These are phyloP conservation scores for Sarocladiaceae sp. DNA, from an alignment of 2,329 filamentous ascomycete species.

Conservation along the genomic window DNA sequence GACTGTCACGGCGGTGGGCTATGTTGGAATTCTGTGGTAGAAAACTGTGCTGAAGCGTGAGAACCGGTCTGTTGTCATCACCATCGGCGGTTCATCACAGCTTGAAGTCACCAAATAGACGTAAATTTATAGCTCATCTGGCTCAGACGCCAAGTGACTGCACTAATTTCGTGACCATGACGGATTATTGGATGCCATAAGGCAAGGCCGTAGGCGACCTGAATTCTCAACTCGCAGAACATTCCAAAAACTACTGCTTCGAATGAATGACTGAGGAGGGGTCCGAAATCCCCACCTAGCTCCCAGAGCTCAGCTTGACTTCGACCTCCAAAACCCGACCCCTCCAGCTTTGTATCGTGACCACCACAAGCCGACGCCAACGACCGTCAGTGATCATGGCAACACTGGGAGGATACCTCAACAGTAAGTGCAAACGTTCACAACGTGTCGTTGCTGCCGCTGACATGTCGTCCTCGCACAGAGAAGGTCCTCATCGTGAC, in stretches of 20 bases:
- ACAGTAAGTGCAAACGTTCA: slow-evolving; percentile 28
- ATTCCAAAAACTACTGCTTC: not conserved
- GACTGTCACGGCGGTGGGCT: too few relatives aligned
- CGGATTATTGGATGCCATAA: too few relatives aligned
- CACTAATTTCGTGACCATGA: too few relatives aligned
- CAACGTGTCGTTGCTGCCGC: not conserved
- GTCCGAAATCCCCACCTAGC: slow-evolving; percentile 9
- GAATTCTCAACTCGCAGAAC: not conserved
- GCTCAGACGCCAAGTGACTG: too few relatives aligned
- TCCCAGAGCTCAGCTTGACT: slow-evolving; percentile 6
- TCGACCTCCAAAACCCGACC: not conserved
- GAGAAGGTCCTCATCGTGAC: slow-evolving; percentile 92
- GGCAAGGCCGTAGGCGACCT: too few relatives aligned
- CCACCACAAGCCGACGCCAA: not conserved
- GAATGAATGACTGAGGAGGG: not conserved
- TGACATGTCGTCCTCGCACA: slow-evolving; percentile 29
- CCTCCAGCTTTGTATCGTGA: not conserved
- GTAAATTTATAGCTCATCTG: too few relatives aligned
- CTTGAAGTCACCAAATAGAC: too few relatives aligned
- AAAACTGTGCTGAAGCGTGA: too few relatives aligned
- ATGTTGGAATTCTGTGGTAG: too few relatives aligned
- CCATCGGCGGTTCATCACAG: too few relatives aligned
- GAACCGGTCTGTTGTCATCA: too few relatives aligned
- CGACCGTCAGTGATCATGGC: slow-evolving; percentile 29
- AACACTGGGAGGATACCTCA: slow-evolving; percentile 39